phyloP scores from a whole-genome alignment of 2,329 filamentous ascomycete species.

The Clarireedia paspali region DNA sequence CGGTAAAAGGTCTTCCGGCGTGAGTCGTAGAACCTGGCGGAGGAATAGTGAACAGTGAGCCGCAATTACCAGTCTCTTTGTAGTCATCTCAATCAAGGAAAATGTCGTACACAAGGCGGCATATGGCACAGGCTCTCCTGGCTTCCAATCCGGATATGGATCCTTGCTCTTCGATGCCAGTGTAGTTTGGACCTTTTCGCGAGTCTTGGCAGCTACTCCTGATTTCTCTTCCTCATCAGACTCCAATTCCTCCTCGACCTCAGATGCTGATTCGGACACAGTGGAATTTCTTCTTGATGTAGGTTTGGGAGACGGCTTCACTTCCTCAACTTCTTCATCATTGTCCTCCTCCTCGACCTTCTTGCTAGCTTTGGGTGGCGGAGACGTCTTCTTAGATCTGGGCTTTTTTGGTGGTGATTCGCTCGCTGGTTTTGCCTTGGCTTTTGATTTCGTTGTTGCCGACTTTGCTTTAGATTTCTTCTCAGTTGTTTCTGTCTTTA shows the following conservation, averaged over 20 bases:
- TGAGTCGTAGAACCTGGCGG: constrained; percentile 86
- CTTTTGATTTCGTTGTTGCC: constrained; percentile 5
- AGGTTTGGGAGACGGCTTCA: constrained; percentile 21
- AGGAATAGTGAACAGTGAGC: constrained; percentile 87
- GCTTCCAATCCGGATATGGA: constrained; percentile 91
- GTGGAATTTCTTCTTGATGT: constrained; percentile 19
- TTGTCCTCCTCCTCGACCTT: constrained; percentile 17
- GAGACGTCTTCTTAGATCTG: constrained; percentile 12
- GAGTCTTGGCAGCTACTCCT: constrained; percentile 63
- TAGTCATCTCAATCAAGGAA: constrained; percentile 89
- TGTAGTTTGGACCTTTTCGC: constrained; percentile 72
- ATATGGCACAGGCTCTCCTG: constrained; percentile 84
- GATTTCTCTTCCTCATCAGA: constrained; percentile 58
- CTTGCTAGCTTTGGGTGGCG: constrained; percentile 11
- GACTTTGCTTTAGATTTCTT: constrained; percentile 2
- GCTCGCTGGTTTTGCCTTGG: constrained; percentile 10
- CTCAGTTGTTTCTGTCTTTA: constrained; percentile 37
- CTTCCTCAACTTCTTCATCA: constrained; percentile 35
- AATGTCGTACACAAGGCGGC: constrained; percentile 92
- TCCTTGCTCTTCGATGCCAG: constrained; percentile 63
- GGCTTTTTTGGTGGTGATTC: constrained; percentile 12
- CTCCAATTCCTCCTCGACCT: constrained; percentile 34
- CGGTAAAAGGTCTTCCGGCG: constrained; percentile 77
- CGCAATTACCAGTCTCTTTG: constrained; percentile 80
- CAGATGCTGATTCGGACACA: constrained; percentile 38